Conservation (phyloP, 495 filamentous ascomycete genomes). For the Acidomyces sp. region DNA sequence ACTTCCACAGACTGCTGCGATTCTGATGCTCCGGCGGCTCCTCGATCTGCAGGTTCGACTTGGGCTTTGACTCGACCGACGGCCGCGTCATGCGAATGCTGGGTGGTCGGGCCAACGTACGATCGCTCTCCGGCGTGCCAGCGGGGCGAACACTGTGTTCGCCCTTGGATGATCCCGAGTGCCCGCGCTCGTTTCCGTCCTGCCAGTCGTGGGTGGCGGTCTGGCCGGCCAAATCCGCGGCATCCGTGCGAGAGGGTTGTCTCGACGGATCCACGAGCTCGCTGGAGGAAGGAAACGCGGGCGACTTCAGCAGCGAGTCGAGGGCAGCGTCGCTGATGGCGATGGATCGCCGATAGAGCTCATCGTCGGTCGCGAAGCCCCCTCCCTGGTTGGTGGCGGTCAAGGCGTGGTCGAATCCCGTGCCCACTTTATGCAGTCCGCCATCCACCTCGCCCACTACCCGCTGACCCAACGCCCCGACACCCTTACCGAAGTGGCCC, state of each 20-base stretch:
- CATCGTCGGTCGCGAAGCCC: conserved; percentile 17
- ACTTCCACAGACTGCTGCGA: conserved; percentile 9
- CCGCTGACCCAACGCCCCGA: conserved; percentile 46
- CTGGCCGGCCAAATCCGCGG: no score
- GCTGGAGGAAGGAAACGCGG: no score
- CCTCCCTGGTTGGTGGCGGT: conserved; percentile 4
- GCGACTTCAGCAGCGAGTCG: conserved; percentile 9
- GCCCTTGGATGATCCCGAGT: no score
- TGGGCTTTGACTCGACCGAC: conserved; percentile 15
- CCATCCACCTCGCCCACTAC: conserved; percentile 39
- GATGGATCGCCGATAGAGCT: conserved; percentile 10
- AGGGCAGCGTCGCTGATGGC: conserved; percentile 3
- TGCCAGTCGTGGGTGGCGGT: neutral
- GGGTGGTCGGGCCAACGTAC: conserved; percentile 1
- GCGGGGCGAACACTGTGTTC: neutral
- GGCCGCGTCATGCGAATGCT: conserved; percentile 2
- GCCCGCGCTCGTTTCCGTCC: neutral
- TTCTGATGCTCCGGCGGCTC: conserved; percentile 1
- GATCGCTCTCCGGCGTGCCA: conserved; percentile 6
- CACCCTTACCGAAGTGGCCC: conserved; percentile 25
- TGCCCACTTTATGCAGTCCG: conserved; percentile 32
- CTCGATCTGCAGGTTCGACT: conserved; percentile 14
- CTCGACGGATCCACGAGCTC: no score
- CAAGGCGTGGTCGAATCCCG: conserved; percentile 9
- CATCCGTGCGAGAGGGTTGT: no score